phyloP scores from a whole-genome alignment of 2,329 filamentous ascomycete species.

The Neofusicoccum cordaticola region DNA sequence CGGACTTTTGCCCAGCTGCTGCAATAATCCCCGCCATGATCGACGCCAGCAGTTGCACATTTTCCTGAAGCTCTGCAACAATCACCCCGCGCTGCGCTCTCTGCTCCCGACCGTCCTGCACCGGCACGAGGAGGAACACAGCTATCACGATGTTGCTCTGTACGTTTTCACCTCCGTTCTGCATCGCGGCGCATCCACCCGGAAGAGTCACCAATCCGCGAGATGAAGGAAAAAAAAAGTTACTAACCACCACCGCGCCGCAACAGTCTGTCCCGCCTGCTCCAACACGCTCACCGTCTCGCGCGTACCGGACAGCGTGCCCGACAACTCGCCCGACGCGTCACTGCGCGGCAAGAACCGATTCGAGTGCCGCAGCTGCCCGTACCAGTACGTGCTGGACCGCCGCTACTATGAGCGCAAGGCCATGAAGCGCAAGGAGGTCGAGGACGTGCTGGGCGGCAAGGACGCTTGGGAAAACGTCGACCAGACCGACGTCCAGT shows the following conservation, averaged over 20 bases:
- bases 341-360: constrained; percentile 59
- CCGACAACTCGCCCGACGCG: constrained; percentile 33
- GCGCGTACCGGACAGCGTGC: constrained; percentile 39
- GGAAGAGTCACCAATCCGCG: not conserved
- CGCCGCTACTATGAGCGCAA: constrained; percentile 79
- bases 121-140: not conserved
- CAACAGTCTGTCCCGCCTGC: constrained; percentile 74
- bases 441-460: constrained; percentile 87
- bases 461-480: constrained; percentile 88
- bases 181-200: not conserved
- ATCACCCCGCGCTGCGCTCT: not conserved
- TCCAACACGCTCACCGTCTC: constrained; percentile 80
- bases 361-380: constrained; percentile 92
- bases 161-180: constrained; percentile 36
- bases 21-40: constrained; percentile 12
- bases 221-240: not conserved
- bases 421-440: constrained; percentile 76
- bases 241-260: not conserved
- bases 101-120: not conserved
- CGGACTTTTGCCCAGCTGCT: not conserved
- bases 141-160: constrained; percentile 61
- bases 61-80: constrained; percentile 1
- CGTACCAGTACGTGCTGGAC: constrained; percentile 82
- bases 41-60: not conserved
- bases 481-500: constrained; percentile 79